phyloP scores from a whole-genome alignment of 192 early-diverging fungal species.

The Backusella tuberculispora region DNA sequence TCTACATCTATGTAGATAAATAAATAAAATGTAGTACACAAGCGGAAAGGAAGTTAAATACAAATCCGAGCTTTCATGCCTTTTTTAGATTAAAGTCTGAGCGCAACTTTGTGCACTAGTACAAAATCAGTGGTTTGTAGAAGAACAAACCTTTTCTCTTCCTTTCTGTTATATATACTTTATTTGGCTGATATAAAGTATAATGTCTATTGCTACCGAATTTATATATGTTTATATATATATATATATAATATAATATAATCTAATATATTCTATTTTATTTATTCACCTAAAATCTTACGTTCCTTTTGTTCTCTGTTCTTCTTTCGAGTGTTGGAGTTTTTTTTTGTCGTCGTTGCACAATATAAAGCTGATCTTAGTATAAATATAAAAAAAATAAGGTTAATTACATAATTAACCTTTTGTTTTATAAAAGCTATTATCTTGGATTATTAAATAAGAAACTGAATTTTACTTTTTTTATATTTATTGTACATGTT shows the following conservation, averaged over 20 bases:
- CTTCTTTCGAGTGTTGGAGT: not conserved
- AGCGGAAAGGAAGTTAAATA: constrained; percentile 1
- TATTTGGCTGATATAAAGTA: too few relatives aligned
- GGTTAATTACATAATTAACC: constrained; percentile 4
- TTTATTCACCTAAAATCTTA: not conserved
- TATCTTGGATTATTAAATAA: not conserved
- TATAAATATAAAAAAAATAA: not conserved
- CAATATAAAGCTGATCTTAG: not conserved
- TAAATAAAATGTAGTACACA: constrained; percentile 2
- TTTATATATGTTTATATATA: not conserved
- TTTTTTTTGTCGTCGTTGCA: not conserved
- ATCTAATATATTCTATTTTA: not conserved
- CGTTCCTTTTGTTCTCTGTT: not conserved
- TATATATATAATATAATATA: not conserved
- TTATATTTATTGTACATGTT: not conserved
- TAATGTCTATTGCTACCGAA: too few relatives aligned
- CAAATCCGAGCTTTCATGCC: constrained; percentile 13
- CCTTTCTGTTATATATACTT: not conserved
- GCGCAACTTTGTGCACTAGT: constrained; percentile 6
- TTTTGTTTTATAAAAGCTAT: not conserved
- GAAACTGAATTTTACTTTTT: not conserved
- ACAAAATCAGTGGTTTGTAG: constrained; percentile 2
- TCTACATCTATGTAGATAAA: not conserved
- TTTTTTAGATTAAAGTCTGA: constrained; percentile 17
- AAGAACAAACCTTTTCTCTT: not conserved